Evolutionary conservation across 1,284 basidiomycete species (phyloP).

Genomic region (Stygiomarasmius scandens): DNA sequence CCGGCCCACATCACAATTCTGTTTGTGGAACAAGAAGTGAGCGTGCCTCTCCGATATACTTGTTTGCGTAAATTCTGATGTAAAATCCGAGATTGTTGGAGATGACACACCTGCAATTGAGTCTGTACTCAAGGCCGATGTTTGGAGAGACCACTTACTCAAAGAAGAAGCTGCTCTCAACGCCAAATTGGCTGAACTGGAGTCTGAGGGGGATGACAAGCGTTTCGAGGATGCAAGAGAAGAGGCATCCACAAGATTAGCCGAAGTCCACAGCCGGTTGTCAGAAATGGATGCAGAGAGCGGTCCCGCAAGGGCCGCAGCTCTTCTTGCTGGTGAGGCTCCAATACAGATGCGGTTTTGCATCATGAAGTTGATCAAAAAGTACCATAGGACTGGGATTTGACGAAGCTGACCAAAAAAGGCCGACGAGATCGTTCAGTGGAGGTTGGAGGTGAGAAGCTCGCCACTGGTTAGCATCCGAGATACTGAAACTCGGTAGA

Average conservation of each 20-base stretch:
- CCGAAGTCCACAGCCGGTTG: constrained; percentile 89
- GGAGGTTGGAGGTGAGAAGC: constrained; percentile 87
- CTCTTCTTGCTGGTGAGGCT: constrained; percentile 78
- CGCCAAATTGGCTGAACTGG: constrained; percentile 70
- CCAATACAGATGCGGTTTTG: not conserved
- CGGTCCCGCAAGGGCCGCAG: constrained; percentile 91
- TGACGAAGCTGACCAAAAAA: constrained; percentile 83
- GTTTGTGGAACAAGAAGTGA: constrained; percentile 97
- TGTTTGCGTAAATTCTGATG: constrained; percentile 3
- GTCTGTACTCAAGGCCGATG: constrained; percentile 95
- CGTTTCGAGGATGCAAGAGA: constrained; percentile 83
- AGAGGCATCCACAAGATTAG: constrained; percentile 83
- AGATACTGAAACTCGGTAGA: constrained; percentile 35
- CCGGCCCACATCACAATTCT: constrained; percentile 95
- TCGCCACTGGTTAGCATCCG: constrained; percentile 9
- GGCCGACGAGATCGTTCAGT: constrained; percentile 87
- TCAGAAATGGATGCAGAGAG: constrained; percentile 98
- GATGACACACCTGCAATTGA: constrained; percentile 93
- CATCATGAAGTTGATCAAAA: not conserved
- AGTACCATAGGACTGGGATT: constrained; percentile 78
- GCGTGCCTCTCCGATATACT: constrained; percentile 16
- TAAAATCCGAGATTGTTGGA: constrained; percentile 68
- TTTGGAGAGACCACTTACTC: constrained; percentile 91
- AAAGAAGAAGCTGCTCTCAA: constrained; percentile 82
- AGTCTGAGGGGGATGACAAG: constrained; percentile 74